Percentiles rank a stretch among this genome's conserved stretches.
Evolutionary conservation across 2,329 filamentous ascomycete species (phyloP).

Genomic region (Trichocomaceae sp.): DNA sequence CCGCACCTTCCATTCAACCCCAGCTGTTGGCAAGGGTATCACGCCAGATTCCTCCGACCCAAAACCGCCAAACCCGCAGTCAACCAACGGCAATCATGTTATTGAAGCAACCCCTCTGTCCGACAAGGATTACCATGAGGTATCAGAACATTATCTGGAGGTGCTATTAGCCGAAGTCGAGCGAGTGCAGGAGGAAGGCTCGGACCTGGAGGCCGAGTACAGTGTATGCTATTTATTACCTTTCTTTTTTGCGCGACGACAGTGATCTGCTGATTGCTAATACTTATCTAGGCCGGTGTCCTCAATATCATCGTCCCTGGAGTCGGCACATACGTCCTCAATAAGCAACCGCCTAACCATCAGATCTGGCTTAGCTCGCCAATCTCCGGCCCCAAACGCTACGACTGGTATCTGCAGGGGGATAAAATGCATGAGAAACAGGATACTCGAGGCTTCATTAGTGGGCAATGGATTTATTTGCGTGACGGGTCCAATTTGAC

Average conservation of each 20-base stretch:
- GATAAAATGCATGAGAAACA: conserved; percentile 74
- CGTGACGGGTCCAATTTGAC: conserved; percentile 73
- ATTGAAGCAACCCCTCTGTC: conserved; percentile 58
- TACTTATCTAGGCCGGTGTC: conserved; percentile 64
- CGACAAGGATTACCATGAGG: conserved; percentile 66
- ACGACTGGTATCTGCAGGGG: conserved; percentile 71
- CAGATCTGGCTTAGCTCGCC: conserved; percentile 96
- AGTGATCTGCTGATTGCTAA: background rate
- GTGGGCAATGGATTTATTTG: conserved; percentile 79
- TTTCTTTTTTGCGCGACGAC: conserved; percentile 10
- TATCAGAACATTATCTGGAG: conserved; percentile 69
- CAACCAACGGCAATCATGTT: conserved; percentile 37
- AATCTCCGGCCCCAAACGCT: conserved; percentile 84
- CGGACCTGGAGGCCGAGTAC: conserved; percentile 79
- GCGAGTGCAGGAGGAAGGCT: conserved; percentile 62
- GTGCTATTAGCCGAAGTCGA: conserved; percentile 58
- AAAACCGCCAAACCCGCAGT: conserved; percentile 33
- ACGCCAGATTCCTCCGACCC: conserved; percentile 56
- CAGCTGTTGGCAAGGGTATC: conserved; percentile 44
- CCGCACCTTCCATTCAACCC: conserved; percentile 32
- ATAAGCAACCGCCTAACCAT: conserved; percentile 97
- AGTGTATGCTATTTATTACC: conserved; percentile 53
- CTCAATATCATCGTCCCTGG: conserved; percentile 65
- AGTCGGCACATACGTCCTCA: conserved; percentile 82
- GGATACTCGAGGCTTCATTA: conserved; percentile 48